Evolutionary conservation across 2,329 filamentous ascomycete genomes (phyloP), one percentile per base, ranked within the genome.

Genomic region (Colletotrichum coccodes): DNA sequence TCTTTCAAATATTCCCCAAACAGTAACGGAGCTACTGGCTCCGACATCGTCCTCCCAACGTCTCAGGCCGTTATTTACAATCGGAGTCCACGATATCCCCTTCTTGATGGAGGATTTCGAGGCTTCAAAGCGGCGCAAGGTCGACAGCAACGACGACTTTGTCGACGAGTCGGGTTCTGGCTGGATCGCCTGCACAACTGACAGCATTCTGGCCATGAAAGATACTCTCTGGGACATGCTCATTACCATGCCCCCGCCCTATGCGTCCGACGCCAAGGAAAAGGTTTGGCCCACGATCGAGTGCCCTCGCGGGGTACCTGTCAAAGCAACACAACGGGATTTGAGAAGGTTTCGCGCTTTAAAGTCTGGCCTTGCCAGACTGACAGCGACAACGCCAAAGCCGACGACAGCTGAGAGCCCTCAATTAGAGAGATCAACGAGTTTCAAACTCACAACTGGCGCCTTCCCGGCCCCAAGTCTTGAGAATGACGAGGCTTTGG

Each of bases 111-210:
- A 89, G 64, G 86, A 92, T 71, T 85, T 85, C n/a, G 82, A 85
- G 28, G 81, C 82, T 2, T 80, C 79, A 54, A 83, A 82, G 76
- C 78, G 75, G 71, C 76, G 76, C n/a, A 76, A 79, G 38, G 75
- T 74, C 47, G 78, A 81, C 49, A 52, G 73, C 64, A 77, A 80
- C 52, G 77, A 77, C 47, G 77, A 79, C 12, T 75, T 79, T 18
- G 79, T 81, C 40, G 86, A 84, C 28, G 85, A 89, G 47, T 77
- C 81, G 28, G 85, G 85, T 36, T 81, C 86, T 16, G 93, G 94
- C 44, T 99, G 95, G 94, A 91, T 97, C 68, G 96, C 95, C 14
- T 98, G 95, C 79, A 98, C 95, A 3, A 98, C 95, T 2, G 96
- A 99, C 81, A 95, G 93, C 76, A 96, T 99, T 67, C 86, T 99